Evolutionary conservation across 352 stramenopile species (phyloP), one percentile per base, ranked within the genome.

Genomic region (Aphanomyces astaci): DNA sequence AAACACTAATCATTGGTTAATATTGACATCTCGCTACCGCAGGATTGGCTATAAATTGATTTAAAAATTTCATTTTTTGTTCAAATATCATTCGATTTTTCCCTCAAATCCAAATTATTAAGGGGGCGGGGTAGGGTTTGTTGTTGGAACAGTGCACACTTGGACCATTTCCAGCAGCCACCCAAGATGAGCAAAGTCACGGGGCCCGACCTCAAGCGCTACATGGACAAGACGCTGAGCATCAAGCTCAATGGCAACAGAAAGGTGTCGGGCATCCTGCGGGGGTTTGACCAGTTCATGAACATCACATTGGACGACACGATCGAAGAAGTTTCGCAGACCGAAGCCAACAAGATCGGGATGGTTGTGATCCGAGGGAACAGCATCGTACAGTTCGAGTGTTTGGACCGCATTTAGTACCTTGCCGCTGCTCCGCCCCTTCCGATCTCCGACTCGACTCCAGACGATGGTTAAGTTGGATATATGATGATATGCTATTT

Each of bases 261-360:
- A 68, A 97, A 96, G 75, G 82, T 98, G 19, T 86, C 89, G 40
- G 96, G 96, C 31, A 87, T 94, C 51, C 76, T 98, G 56, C 86
- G 93, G 22, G 96, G 96, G 54, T 98, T 98, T 73, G 96, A 98
- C 78, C 92, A 97, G 75, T 98, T 98, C 77, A 94, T 98, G 76
- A 98, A 98, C 83, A 85, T 98, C 30, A 97, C 97, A 40, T 74
- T 98, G 51, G 94, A 98, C 64, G 89, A 98, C 66, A 92, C 91
- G 10, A 78, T 95, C 28, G 88, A 96, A 69, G 91, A 97, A 74
- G 85, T 92, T 25, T 92, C 86, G 31, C 78, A 82, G 65, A 94
- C 81, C 10, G 87, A 94, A 65, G 82, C 80, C 64, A 92, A 92
- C 74, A 84, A 83, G 55, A 94, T 98, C 56, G 93, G 94, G 67